Conservation (phyloP, 1,284 basidiomycete genomes). For the Trametes versicolor region DNA sequence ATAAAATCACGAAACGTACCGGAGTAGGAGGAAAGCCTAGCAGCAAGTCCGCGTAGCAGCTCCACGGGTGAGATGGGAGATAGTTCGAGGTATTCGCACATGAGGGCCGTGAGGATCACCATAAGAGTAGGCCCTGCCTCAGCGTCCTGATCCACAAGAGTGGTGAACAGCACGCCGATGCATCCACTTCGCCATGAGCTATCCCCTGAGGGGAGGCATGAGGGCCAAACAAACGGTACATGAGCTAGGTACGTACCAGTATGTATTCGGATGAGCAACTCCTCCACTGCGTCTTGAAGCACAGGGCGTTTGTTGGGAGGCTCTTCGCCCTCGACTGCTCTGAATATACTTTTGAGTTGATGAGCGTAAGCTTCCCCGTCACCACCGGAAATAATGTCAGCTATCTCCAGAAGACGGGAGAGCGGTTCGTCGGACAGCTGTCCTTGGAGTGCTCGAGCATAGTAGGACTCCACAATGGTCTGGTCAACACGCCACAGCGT, state of each 20-base stretch:
- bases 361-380: slow-evolving; percentile 70
- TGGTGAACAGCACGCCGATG: slow-evolving; percentile 59
- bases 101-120: slow-evolving; percentile 70
- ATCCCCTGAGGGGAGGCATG: slow-evolving; percentile 46
- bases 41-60: slow-evolving; percentile 61
- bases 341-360: slow-evolving; percentile 57
- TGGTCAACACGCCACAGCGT: slow-evolving; percentile 65
- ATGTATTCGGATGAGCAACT: slow-evolving; percentile 57
- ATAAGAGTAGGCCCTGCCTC: slow-evolving; percentile 65
- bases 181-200: slow-evolving; percentile 57
- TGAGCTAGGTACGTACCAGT: slow-evolving; percentile 50
- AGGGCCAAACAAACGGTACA: background rate
- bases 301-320: slow-evolving; percentile 50
- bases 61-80: slow-evolving; percentile 60
- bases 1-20: slow-evolving; percentile 50
- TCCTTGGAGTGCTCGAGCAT: slow-evolving; percentile 54
- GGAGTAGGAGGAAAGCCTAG: slow-evolving; percentile 54
- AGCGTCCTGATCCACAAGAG: slow-evolving; percentile 54
- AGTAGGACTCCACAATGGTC: slow-evolving; percentile 64
- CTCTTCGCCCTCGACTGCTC: slow-evolving; percentile 51
- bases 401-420: slow-evolving; percentile 64
- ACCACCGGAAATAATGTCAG: slow-evolving; percentile 56
- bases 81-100: slow-evolving; percentile 65
- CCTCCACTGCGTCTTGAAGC: slow-evolving; percentile 64
- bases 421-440: slow-evolving; percentile 51